Conservation (phyloP, 1,284 basidiomycete species). For the Xerocomus minutiporus region DNA sequence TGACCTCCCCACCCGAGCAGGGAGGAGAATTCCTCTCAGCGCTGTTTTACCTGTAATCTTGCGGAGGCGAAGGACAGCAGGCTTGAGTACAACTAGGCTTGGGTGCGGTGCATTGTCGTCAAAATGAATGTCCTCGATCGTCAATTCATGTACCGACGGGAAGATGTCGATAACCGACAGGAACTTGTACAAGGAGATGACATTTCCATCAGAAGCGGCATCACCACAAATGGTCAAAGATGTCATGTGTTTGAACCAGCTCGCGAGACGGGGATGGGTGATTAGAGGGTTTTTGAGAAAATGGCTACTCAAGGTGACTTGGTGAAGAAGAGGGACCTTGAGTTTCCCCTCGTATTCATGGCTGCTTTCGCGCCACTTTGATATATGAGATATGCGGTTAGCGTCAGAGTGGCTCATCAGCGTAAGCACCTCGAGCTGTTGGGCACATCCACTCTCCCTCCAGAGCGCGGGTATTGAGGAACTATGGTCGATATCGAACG, state of each 20-base stretch:
- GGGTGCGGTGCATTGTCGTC: constrained; percentile 1
- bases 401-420: constrained; percentile 4
- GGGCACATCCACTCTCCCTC: constrained; percentile 8
- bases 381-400: background rate
- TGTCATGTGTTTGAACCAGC: constrained; percentile 11
- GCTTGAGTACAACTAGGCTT: background rate
- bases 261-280: constrained; percentile 4
- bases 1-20: background rate
- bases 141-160: constrained; percentile 1
- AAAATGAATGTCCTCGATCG: constrained; percentile 12
- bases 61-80: background rate
- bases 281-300: constrained; percentile 10
- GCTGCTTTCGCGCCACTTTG: background rate
- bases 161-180: constrained; percentile 4
- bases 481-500: constrained; percentile 11
- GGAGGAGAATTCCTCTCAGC: constrained; percentile 7
- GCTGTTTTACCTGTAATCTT: constrained; percentile 3
- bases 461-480: constrained; percentile 13
- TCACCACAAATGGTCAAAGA: constrained; percentile 8
- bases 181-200: constrained; percentile 9
- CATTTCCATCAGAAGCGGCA: background rate
- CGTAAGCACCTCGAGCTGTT: constrained; percentile 4
- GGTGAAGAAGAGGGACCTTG: constrained; percentile 1
- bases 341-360: constrained; percentile 6
- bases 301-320: constrained; percentile 3